These are phyloP conservation scores for Corylus americana DNA, from an alignment of 306 rosid genomes.

Conservation along the genomic window DNA sequence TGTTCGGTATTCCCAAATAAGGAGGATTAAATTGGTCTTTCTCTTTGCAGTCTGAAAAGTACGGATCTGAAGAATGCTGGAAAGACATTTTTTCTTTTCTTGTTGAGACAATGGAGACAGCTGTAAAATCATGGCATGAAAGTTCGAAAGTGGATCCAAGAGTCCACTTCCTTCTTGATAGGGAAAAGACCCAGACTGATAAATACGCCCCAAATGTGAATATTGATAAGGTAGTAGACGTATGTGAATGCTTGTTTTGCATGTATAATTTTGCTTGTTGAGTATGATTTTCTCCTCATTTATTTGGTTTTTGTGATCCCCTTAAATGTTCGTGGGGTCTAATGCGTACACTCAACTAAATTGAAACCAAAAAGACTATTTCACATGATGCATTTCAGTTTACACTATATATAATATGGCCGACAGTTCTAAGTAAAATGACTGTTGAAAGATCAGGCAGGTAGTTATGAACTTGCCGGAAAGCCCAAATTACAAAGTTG, in stretches of 20 bases:
- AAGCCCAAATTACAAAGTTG: background rate
- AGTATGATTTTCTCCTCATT: background rate
- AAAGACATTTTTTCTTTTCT: slow-evolving; percentile 74
- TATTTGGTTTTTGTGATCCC: background rate
- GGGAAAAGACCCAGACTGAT: slow-evolving; percentile 73
- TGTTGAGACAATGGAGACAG: slow-evolving; percentile 89
- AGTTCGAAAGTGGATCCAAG: slow-evolving; percentile 84
- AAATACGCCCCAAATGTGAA: slow-evolving; percentile 89
- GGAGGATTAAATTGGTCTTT: slow-evolving; percentile 43
- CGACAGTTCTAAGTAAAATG: background rate
- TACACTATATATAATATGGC: background rate
- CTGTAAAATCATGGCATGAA: slow-evolving; percentile 89
- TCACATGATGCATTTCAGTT: background rate
- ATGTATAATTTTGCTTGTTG: slow-evolving; percentile 8
- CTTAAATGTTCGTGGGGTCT: background rate
- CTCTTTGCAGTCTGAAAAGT: slow-evolving; percentile 66
- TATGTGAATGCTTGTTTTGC: slow-evolving; percentile 11
- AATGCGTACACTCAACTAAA: background rate
- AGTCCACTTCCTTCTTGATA: slow-evolving; percentile 87
- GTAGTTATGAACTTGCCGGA: background rate
- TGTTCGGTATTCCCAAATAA: slow-evolving; percentile 25
- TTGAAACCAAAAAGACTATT: background rate
- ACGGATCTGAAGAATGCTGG: slow-evolving; percentile 76
- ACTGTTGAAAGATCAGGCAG: background rate
- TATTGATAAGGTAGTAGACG: slow-evolving; percentile 77